Evolutionary conservation across 164 flowering plant species (phyloP), one percentile per base, ranked within the genome.

Genomic region (Sextonia rubra): DNA sequence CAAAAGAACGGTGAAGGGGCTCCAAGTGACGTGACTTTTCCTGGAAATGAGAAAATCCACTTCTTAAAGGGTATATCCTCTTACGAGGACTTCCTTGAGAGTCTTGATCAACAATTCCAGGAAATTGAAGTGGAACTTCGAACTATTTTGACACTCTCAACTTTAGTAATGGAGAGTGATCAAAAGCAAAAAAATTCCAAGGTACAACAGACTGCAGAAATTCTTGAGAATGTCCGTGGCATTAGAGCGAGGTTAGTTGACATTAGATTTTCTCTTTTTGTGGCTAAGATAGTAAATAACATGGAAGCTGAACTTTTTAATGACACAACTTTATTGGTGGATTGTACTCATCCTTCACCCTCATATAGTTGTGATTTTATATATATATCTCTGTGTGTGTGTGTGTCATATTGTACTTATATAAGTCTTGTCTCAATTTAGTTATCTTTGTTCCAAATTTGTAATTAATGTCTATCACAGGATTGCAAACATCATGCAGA

Each of bases 121-220:
- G 79, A 79, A 71, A 85, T 91, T 65, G 94, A 92, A 75, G 72
- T 70, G 68, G 94, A 90, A 78, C 79, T 90, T 69, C 78, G 71
- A 27, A 83, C 84, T 8, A 74, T 87, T 71, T 75, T 89, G 71
- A 85, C 81, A 73, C 75, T 82, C 64, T 83, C 94, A 67, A 70
- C 77, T 61, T 76, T 85, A 72, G 52, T 83, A 44, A 71, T 86
- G 71, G 88, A 83, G 62, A 73, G 71, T 68, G 82, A 82, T 58
- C 86, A 84, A 75, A 81, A 64, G 75, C 75, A 77, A 26, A 82
- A 82, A 68, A 85, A 85, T 71, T 61, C 74, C 0, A 90, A 81
- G 77, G 79, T 87, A 75, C 86, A 81, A 73, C 84, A 85, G 71
- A 75, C 75, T 18, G 8, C 67, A 25, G 90, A 85, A 60, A 77